Evolutionary conservation across 2,329 filamentous ascomycete species (phyloP).

Genomic region (Microsporum canis): DNA sequence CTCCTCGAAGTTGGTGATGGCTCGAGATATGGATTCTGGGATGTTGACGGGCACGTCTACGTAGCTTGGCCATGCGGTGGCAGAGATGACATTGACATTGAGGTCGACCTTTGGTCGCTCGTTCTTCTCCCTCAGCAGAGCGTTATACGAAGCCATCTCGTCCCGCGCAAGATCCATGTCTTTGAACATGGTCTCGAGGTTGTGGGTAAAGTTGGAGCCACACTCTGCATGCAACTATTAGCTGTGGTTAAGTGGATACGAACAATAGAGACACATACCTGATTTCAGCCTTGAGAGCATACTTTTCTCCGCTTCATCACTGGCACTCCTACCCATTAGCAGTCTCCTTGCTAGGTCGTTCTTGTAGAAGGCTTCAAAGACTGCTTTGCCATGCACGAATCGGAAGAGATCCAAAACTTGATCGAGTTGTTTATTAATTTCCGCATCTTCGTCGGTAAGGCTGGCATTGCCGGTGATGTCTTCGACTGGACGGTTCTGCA

Average conservation of each 20-base stretch:
- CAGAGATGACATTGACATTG: constrained; percentile 79
- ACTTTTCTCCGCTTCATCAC: constrained; percentile 85
- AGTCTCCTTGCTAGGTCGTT: constrained; percentile 84
- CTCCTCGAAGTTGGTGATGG: constrained; percentile 67
- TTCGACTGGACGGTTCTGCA: constrained; percentile 57
- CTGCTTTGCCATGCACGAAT: constrained; percentile 92
- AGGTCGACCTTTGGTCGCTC: constrained; percentile 56
- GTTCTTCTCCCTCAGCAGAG: constrained; percentile 50
- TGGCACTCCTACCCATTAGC: constrained; percentile 84
- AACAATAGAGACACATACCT: constrained; percentile 29
- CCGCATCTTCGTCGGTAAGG: constrained; percentile 75
- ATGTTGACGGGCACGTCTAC: constrained; percentile 64
- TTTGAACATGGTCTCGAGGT: constrained; percentile 98
- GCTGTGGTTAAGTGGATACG: background rate
- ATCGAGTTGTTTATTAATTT: constrained; percentile 84
- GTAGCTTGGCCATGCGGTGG: constrained; percentile 87
- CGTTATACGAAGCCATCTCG: constrained; percentile 81
- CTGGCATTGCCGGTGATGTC: constrained; percentile 43
- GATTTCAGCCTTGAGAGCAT: constrained; percentile 87
- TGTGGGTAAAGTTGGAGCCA: constrained; percentile 87
- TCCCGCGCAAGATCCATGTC: constrained; percentile 89
- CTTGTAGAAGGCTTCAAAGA: constrained; percentile 99
- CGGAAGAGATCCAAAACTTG: constrained; percentile 89
- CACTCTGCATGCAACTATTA: constrained; percentile 50
- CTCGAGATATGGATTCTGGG: constrained; percentile 61